Percentiles rank a stretch among this genome's conserved stretches.
These are phyloP conservation scores for Yamadazyma tumulicola DNA, from an alignment of 805 yeast genomes.

Conservation along the genomic window DNA sequence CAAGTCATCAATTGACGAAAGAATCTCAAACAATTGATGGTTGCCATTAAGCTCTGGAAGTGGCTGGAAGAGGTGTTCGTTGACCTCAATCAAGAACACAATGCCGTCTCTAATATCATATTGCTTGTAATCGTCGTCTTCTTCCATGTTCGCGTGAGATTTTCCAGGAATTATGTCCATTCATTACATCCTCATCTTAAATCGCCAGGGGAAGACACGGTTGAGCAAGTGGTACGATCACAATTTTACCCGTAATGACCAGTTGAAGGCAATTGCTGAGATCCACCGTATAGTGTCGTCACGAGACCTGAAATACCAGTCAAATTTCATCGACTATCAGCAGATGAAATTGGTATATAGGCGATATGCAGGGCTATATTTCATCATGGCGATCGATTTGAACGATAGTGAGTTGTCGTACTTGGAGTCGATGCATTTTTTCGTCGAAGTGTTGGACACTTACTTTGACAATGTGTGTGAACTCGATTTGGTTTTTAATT, in stretches of 20 bases:
- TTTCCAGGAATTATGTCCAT: conserved; percentile 54
- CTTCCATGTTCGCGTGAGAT: conserved; percentile 7
- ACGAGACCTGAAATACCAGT: conserved; percentile 79
- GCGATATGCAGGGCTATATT: conserved; percentile 88
- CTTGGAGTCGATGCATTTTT: conserved; percentile 78
- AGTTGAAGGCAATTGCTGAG: conserved; percentile 46
- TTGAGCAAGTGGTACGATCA: conserved; percentile 71
- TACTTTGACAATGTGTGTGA: conserved; percentile 92
- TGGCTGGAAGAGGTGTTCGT: conserved; percentile 42
- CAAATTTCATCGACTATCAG: conserved; percentile 68
- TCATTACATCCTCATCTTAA: conserved; percentile 77
- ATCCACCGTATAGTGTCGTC: conserved; percentile 78
- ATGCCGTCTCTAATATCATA: conserved; percentile 62
- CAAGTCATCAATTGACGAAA: conserved; percentile 57
- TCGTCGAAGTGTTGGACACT: conserved; percentile 84
- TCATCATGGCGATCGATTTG: conserved; percentile 78
- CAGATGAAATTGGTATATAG: conserved; percentile 71
- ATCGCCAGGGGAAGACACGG: conserved; percentile 91
- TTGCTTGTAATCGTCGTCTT: conserved; percentile 23
- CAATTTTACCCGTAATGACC: conserved; percentile 25
- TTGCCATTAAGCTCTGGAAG: conserved; percentile 34
- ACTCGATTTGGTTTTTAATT: conserved; percentile 87
- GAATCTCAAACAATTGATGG: conserved; percentile 47
- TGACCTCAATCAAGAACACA: conserved; percentile 57
- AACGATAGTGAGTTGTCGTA: conserved; percentile 79